Base-by-base conservation (phyloP, 352 stramenopile genomes). In the Pilasporangium apinafurcum region DNA sequence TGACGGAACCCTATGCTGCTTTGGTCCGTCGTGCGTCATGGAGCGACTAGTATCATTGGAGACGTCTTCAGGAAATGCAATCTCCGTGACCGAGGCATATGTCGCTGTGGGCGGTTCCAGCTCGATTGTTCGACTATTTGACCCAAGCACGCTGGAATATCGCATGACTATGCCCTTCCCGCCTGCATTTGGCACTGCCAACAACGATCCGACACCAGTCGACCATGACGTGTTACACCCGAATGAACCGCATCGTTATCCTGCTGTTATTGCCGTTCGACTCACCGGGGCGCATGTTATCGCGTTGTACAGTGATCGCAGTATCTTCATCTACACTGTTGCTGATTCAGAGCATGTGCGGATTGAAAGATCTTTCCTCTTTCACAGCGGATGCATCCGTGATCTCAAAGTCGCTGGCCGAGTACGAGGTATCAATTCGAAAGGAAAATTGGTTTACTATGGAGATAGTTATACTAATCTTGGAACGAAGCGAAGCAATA, bases 281-380 rank as follows among this genome's bases (percentile, higher is more conserved):
- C 46, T 91, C 17, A 73, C 75, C 0, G 81, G 74, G 0, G 80
- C 69, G 4, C 67, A 85, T 27, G 62, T 83, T 5, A 53, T 86
- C 18, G 68, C 58, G 17, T 49, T 94, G 8, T 95, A 95, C 51
- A 79, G 68, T 24, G 83, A 95, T 40, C 71, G 73, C 44, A 84
- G 69, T 22, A 55, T 95, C 33, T 91, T 92, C 38, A 75, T 96
- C 18, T 92, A 87, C 36, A 65, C 74, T 28, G 68, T 82, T 13
- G 41, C 55, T 4, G 63, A 92, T 29, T 40, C 52, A n/a, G 61
- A 84, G 18, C 54, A 65, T 13, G 45, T 71, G 0, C 65, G 60
- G 13, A 49, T 79, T 5, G 63, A 90, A 26, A 75, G 74, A 4
- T 88, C 82, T 9, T 94, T 95, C 52, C 40, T 94, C 9, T 86